These are phyloP conservation scores for Sugiyamaella neomexicana DNA, from an alignment of 1,139 yeast genomes.

Conservation along the genomic window DNA sequence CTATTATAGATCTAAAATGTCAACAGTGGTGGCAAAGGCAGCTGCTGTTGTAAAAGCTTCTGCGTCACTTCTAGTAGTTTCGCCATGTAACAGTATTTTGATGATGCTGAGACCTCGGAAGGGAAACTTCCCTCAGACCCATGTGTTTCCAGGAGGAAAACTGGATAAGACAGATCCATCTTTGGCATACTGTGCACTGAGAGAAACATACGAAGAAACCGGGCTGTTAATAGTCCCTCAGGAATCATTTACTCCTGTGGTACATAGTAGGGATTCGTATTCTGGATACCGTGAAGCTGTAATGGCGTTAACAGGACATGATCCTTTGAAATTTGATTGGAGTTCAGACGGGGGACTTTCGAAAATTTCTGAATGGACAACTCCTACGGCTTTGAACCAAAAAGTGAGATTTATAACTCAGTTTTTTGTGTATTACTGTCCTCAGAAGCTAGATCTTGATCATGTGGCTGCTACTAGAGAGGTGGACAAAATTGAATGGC, in stretches of 20 bases:
- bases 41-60: constrained; percentile 21
- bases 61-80: constrained; percentile 37
- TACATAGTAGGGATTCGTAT: constrained; percentile 22
- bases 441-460: constrained; percentile 23
- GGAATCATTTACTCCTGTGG: constrained; percentile 18
- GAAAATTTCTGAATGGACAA: constrained; percentile 36
- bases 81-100: constrained; percentile 34
- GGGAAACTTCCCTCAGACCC: constrained; percentile 37
- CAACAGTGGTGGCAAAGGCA: constrained; percentile 2
- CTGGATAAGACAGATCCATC: constrained; percentile 34
- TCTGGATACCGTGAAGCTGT: constrained; percentile 25
- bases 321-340: constrained; percentile 24
- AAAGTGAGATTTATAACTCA: constrained; percentile 36
- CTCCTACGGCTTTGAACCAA: constrained; percentile 30
- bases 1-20: constrained; percentile 1
- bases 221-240: constrained; percentile 35
- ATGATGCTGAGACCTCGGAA: constrained; percentile 36
- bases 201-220: constrained; percentile 41
- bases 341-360: constrained; percentile 16
- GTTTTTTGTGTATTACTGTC: constrained; percentile 32
- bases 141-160: constrained; percentile 41
- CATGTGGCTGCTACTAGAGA: constrained; percentile 23
- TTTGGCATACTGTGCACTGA: constrained; percentile 36
- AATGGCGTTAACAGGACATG: constrained; percentile 17
- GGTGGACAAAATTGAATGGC: constrained; percentile 35